Conservation (phyloP, 2,329 filamentous ascomycete species). For the Hymenoscyphus salicellus region DNA sequence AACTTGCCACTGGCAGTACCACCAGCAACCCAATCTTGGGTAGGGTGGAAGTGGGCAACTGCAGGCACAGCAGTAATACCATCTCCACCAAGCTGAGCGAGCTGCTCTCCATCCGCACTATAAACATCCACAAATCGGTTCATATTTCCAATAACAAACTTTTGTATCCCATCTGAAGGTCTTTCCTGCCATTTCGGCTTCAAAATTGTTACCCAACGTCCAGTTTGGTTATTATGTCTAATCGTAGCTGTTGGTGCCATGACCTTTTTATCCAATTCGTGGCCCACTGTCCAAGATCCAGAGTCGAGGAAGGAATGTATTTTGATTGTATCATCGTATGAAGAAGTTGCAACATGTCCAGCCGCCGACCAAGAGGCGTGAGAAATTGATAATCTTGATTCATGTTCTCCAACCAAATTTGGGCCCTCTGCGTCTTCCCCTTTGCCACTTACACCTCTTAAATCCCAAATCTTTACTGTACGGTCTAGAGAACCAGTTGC, state of each 20-base stretch:
- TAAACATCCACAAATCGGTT: slow-evolving; percentile 94
- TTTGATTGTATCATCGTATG: slow-evolving; percentile 93
- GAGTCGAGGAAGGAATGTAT: slow-evolving; percentile 75
- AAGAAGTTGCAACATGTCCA: slow-evolving; percentile 85
- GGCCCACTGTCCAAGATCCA: slow-evolving; percentile 55
- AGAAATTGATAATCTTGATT: slow-evolving; percentile 79
- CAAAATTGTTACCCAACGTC: slow-evolving; percentile 81
- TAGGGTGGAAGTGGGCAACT: slow-evolving; percentile 86
- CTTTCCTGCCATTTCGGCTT: slow-evolving; percentile 85
- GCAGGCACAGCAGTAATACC: slow-evolving; percentile 93
- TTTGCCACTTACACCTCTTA: slow-evolving; percentile 71
- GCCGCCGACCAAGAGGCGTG: slow-evolving; percentile 86
- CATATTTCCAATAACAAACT: slow-evolving; percentile 95
- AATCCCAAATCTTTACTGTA: slow-evolving; percentile 87
- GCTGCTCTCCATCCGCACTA: slow-evolving; percentile 74
- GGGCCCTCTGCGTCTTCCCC: slow-evolving; percentile 57
- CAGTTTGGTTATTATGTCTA: slow-evolving; percentile 92
- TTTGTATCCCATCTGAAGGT: slow-evolving; percentile 75
- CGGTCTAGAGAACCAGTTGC: slow-evolving; percentile 89
- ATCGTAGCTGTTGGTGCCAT: slow-evolving; percentile 70
- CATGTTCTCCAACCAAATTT: slow-evolving; percentile 73
- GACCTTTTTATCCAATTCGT: slow-evolving; percentile 55
- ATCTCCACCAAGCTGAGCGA: slow-evolving; percentile 83
- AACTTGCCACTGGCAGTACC: slow-evolving; percentile 91
- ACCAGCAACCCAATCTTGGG: slow-evolving; percentile 84